These are phyloP conservation scores for Theobroma grandiflorum DNA, from an alignment of 441 rosid genomes.

Conservation along the genomic window DNA sequence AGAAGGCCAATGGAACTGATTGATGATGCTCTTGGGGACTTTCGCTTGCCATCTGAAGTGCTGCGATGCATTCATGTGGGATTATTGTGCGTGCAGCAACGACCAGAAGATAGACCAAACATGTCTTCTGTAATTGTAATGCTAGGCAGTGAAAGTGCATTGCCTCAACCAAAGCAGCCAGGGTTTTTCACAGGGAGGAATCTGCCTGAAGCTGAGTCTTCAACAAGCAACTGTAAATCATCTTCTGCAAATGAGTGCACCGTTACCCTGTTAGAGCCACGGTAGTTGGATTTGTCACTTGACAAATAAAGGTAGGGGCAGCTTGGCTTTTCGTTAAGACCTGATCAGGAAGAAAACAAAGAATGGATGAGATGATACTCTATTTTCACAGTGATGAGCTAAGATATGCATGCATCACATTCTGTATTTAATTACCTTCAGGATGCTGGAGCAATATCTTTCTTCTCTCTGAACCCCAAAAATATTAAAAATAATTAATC, in stretches of 20 bases:
- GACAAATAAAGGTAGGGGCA: too few species aligned
- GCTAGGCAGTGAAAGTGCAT: constrained; percentile 33
- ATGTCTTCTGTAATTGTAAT: constrained; percentile 34
- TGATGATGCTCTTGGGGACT: constrained; percentile 23
- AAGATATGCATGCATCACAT: too few species aligned
- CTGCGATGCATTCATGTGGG: constrained; percentile 29
- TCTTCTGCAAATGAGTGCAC: not conserved
- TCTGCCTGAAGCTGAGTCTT: not conserved
- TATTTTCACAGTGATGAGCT: too few species aligned
- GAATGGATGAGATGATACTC: too few species aligned
- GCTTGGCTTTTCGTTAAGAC: too few species aligned
- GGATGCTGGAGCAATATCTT: too few species aligned
- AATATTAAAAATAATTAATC: too few species aligned
- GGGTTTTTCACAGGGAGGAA: not conserved
- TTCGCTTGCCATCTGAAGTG: constrained; percentile 19
- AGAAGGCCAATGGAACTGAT: constrained; percentile 34
- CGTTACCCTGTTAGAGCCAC: not conserved
- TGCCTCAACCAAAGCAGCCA: constrained; percentile 15
- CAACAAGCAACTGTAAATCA: not conserved
- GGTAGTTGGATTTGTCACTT: not conserved
- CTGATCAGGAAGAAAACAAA: too few species aligned
- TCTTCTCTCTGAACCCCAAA: too few species aligned
- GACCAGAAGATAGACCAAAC: constrained; percentile 42
- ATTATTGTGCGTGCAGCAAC: constrained; percentile 35
- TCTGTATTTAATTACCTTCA: too few species aligned